These are phyloP conservation scores for Hymenoscyphus occultus DNA, from an alignment of 2,329 filamentous ascomycete species.

Conservation along the genomic window DNA sequence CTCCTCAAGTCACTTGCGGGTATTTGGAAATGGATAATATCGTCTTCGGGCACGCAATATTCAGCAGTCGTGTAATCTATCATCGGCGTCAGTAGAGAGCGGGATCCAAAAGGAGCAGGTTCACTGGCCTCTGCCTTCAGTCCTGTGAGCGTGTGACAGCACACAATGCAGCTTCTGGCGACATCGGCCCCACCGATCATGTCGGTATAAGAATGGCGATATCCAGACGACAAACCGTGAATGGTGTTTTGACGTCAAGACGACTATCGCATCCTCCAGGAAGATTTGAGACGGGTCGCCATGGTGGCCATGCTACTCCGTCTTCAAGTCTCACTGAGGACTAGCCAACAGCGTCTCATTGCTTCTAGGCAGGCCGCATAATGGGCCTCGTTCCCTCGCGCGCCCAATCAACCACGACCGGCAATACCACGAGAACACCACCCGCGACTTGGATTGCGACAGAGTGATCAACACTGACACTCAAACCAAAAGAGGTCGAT, in stretches of 20 bases:
- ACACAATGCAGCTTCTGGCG: constrained; percentile 30
- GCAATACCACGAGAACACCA: background rate
- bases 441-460: constrained; percentile 1
- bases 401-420: constrained; percentile 19
- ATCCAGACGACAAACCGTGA: background rate
- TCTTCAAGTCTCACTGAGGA: constrained; percentile 9
- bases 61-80: constrained; percentile 19
- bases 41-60: background rate
- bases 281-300: background rate
- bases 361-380: constrained; percentile 17
- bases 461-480: constrained; percentile 2
- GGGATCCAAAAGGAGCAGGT: constrained; percentile 14
- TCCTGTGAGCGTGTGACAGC: constrained; percentile 32
- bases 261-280: constrained; percentile 4
- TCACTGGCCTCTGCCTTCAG: constrained; percentile 14
- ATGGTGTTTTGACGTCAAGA: constrained; percentile 2
- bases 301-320: background rate
- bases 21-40: background rate
- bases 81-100: constrained; percentile 25
- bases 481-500: background rate
- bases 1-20: background rate
- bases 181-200: constrained; percentile 22
- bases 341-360: constrained; percentile 20
- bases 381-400: constrained; percentile 9
- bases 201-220: constrained; percentile 19